A percentile compares a stretch with the other conserved stretches of the same genome.
Conservation (phyloP, 129 eudicot species). For the Silybum marianum region DNA sequence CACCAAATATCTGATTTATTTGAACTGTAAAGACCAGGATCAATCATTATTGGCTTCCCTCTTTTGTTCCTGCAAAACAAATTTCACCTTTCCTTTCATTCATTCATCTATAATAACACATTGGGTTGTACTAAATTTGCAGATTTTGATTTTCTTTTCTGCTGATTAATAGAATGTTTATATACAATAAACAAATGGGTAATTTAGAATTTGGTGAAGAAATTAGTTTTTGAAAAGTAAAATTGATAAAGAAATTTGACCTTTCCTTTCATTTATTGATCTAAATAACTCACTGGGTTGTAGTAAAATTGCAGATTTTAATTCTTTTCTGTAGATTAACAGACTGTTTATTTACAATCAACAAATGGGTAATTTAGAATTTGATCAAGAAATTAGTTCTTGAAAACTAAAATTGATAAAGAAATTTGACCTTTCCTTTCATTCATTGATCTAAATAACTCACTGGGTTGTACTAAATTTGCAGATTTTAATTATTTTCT, state of each 20-base stretch:
- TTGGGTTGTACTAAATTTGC: neutral
- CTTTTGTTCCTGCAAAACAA: conserved; percentile 75
- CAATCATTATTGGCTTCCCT: conserved; percentile 91
- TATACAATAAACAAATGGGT: neutral
- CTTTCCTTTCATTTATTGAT: too few species aligned
- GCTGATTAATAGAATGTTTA: neutral
- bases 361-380: neutral
- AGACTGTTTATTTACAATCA: neutral
- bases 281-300: neutral
- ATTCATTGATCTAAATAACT: neutral
- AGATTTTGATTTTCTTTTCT: neutral
- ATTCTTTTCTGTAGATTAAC: neutral
- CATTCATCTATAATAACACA: neutral
- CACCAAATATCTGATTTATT: conserved; percentile 97
- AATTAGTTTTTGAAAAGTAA: neutral
- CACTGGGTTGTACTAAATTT: neutral
- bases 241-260: neutral
- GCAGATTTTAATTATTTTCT: neutral
- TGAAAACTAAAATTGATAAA: neutral
- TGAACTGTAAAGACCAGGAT: conserved; percentile 74
- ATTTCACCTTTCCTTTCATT: neutral
- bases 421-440: neutral
- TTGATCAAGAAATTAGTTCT: neutral
- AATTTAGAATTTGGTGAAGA: neutral
- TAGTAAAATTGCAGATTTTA: neutral